Percentiles rank a stretch among this genome's conserved stretches.
Conservation (phyloP, 2,329 filamentous ascomycete species). For the Cephalotrichum gorgonifer region DNA sequence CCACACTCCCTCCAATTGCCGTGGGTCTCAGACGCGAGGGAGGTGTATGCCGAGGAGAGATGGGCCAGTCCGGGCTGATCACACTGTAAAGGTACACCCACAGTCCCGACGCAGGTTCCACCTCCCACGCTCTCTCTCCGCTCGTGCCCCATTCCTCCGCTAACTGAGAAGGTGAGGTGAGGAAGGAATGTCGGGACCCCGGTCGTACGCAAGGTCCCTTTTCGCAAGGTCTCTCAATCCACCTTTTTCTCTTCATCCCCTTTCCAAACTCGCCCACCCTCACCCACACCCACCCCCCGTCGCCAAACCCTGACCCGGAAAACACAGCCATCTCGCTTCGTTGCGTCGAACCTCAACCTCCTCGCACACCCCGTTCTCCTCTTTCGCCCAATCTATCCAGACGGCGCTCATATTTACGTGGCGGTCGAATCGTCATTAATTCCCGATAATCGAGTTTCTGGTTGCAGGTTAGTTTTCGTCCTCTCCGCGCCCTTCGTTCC, state of each 20-base stretch:
- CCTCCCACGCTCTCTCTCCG: neutral
- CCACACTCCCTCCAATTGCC: too few relatives aligned
- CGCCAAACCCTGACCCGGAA: slow-evolving; percentile 3
- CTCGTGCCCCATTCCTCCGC: neutral
- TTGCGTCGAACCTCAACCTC: neutral
- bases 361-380: slow-evolving; percentile 1
- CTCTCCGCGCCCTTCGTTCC: neutral
- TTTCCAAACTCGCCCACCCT: neutral
- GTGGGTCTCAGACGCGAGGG: too few relatives aligned
- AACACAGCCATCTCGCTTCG: slow-evolving; percentile 4
- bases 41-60: too few relatives aligned
- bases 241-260: slow-evolving; percentile 2
- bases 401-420: neutral
- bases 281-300: neutral
- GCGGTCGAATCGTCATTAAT: neutral
- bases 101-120: neutral
- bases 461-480: slow-evolving; percentile 2
- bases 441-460: neutral
- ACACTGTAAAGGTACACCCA: neutral
- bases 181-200: too few relatives aligned
- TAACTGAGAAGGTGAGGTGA: neutral
- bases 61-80: too few relatives aligned
- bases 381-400: slow-evolving; percentile 1
- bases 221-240: too few relatives aligned
- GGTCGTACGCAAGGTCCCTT: too few relatives aligned